phyloP scores from a whole-genome alignment of 345 rosid genomes.

The Brassica rapa region DNA sequence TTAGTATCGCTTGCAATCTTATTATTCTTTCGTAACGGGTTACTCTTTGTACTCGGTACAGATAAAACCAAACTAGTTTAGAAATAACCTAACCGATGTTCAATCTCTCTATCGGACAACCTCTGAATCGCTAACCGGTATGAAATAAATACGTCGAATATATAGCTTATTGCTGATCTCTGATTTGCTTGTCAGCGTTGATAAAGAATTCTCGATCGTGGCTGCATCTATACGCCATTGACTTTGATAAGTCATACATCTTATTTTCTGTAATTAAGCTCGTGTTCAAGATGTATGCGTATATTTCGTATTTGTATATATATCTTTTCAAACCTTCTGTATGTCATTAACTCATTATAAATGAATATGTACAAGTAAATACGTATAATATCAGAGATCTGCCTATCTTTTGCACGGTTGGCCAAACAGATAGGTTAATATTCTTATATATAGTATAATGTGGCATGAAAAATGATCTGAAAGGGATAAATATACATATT shows the following conservation, averaged over 20 bases:
- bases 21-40: background rate
- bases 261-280: background rate
- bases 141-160: background rate
- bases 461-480: constrained; percentile 9
- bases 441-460: background rate
- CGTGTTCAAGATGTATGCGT: background rate
- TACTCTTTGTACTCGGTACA: background rate
- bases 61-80: background rate
- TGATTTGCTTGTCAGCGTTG: background rate
- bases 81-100: background rate
- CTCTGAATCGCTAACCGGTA: background rate
- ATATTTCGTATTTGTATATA: background rate
- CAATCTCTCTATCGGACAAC: background rate
- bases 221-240: constrained; percentile 7
- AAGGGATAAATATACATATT: background rate
- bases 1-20: background rate
- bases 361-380: background rate
- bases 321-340: background rate
- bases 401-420: constrained; percentile 7
- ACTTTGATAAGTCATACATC: background rate
- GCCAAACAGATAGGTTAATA: constrained; percentile 19
- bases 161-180: background rate
- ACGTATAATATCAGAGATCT: background rate
- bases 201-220: background rate
- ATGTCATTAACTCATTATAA: background rate